phyloP scores from a whole-genome alignment of 108 stramenopile genomes.

The Cyclotella baltica region DNA sequence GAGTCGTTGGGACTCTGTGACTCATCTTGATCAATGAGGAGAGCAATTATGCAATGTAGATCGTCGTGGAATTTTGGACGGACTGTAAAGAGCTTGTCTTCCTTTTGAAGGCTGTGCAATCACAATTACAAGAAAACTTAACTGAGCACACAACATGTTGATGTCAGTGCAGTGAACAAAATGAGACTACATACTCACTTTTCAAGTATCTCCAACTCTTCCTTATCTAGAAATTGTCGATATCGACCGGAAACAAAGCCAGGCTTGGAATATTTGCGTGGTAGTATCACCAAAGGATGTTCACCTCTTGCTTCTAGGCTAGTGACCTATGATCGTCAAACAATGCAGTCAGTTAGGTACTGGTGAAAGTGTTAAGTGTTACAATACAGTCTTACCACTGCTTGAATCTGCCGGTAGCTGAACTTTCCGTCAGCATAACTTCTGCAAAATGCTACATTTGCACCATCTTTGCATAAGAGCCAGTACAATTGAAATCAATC shows the following conservation, averaged over 20 bases:
- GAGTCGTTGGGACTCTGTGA: not conserved
- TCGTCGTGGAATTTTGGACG: conserved; percentile 65
- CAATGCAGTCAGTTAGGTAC: not conserved
- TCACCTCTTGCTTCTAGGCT: conserved; percentile 47
- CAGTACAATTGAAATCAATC: not conserved
- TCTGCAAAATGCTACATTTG: conserved; percentile 79
- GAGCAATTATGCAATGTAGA: conserved; percentile 78
- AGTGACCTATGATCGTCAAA: not conserved
- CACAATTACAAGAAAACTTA: not conserved
- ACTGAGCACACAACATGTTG: too few species aligned
- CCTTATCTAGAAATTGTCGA: not conserved
- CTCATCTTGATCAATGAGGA: conserved; percentile 57
- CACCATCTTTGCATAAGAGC: conserved; percentile 59
- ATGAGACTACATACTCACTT: not conserved
- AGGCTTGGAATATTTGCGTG: conserved; percentile 63
- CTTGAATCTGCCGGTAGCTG: conserved; percentile 65
- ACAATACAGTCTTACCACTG: not conserved
- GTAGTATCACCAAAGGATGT: conserved; percentile 70
- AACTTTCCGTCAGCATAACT: conserved; percentile 68
- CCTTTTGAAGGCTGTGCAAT: not conserved
- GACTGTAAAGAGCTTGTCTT: conserved; percentile 32
- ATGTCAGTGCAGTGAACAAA: too few species aligned
- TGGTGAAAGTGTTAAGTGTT: not conserved
- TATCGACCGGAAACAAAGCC: conserved; percentile 37
- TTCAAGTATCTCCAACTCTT: conserved; percentile 3